phyloP scores from a whole-genome alignment of 352 stramenopile genomes.

The Stramenopiles sp. region DNA sequence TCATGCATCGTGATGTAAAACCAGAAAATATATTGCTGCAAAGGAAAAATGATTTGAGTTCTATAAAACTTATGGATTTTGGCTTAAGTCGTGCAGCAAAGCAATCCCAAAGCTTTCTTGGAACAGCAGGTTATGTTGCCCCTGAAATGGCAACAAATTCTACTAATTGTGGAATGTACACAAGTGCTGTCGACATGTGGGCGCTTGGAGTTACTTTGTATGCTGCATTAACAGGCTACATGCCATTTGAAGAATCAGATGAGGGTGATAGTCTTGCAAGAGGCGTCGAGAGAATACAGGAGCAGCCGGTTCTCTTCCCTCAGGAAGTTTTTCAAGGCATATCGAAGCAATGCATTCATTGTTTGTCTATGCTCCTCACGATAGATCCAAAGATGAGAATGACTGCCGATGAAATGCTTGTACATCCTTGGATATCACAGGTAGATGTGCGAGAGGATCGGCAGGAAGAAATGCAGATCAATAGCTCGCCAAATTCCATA shows the following conservation, averaged over 20 bases:
- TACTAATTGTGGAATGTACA: background rate
- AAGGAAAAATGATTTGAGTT: background rate
- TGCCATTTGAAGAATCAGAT: background rate
- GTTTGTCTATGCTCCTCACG: background rate
- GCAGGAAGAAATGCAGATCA: too few species aligned
- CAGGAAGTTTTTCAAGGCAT: constrained; percentile 1
- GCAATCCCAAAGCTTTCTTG: background rate
- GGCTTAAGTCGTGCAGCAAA: background rate
- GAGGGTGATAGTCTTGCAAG: background rate
- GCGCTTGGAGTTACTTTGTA: background rate
- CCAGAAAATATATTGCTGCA: background rate
- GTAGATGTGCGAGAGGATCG: too few species aligned
- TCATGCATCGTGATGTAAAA: constrained; percentile 10
- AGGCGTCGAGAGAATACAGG: background rate
- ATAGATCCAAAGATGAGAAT: constrained; percentile 1
- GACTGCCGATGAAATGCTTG: background rate
- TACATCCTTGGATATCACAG: background rate
- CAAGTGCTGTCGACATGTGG: background rate
- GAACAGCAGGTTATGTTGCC: background rate
- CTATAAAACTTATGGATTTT: background rate
- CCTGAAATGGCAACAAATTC: background rate
- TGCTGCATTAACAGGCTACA: background rate
- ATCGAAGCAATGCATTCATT: background rate
- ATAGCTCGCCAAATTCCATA: too few species aligned
- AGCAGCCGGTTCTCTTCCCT: background rate